Percentiles rank a stretch among this genome's conserved stretches.
phyloP scores from a whole-genome alignment of 371 early-diverging fungal genomes.

The Mucor lusitanicus region DNA sequence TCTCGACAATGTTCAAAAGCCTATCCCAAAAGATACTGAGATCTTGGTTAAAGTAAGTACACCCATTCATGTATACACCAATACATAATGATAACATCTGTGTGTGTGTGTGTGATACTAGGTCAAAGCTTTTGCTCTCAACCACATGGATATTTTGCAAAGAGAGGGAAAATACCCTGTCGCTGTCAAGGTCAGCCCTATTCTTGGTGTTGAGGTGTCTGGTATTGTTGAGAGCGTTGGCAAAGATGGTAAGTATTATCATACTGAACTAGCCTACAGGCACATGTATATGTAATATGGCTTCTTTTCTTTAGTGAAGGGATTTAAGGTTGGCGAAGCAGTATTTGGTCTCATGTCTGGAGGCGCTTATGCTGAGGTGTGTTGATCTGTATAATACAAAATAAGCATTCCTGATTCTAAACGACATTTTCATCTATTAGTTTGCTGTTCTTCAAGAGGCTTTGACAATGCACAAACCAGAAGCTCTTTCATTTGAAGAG shows the following conservation, averaged over 20 bases:
- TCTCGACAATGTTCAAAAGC: conserved; percentile 55
- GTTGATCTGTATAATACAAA: neutral
- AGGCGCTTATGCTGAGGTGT: conserved; percentile 73
- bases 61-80: too few relatives aligned
- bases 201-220: conserved; percentile 80
- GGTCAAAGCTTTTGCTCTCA: conserved; percentile 66
- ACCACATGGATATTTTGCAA: conserved; percentile 79
- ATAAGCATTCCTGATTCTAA: neutral
- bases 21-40: conserved; percentile 55
- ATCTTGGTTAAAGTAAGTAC: conserved; percentile 65
- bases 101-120: conserved; percentile 7
- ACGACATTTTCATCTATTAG: conserved; percentile 17
- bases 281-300: neutral
- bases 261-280: neutral
- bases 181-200: conserved; percentile 62
- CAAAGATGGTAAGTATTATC: conserved; percentile 30
- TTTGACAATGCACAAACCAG: conserved; percentile 66
- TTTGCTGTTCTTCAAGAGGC: conserved; percentile 64
- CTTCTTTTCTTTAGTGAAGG: conserved; percentile 28
- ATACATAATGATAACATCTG: too few relatives aligned
- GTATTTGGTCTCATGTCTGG: conserved; percentile 76
- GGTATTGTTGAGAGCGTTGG: conserved; percentile 66
- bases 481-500: conserved; percentile 55
- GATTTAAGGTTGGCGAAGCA: conserved; percentile 61
- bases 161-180: conserved; percentile 75